These are phyloP conservation scores for Yamadazyma spencermartinsiae DNA, from an alignment of 1,139 yeast genomes.

Conservation along the genomic window DNA sequence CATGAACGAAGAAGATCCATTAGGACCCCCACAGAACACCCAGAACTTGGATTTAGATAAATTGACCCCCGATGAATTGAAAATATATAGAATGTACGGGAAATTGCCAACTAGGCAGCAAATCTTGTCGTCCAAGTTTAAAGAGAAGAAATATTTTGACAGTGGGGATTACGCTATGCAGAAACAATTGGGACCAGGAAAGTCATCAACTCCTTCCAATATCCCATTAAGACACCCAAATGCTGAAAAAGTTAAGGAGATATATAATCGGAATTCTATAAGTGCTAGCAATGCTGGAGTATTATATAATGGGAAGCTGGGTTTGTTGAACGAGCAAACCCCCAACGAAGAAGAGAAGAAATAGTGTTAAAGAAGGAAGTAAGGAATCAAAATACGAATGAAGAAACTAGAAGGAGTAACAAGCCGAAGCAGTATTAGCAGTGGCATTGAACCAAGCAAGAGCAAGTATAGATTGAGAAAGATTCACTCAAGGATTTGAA, in stretches of 20 bases:
- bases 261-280: slow-evolving; percentile 46
- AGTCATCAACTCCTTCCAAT: slow-evolving; percentile 21
- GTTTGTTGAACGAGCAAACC: slow-evolving; percentile 45
- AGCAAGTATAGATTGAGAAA: too few relatives aligned
- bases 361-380: background rate
- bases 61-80: slow-evolving; percentile 66
- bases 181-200: slow-evolving; percentile 43
- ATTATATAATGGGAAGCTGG: slow-evolving; percentile 48
- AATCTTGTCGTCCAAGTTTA: slow-evolving; percentile 71
- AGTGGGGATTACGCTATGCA: slow-evolving; percentile 97
- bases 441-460: too few relatives aligned
- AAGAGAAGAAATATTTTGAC: slow-evolving; percentile 92
- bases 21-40: slow-evolving; percentile 46
- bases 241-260: slow-evolving; percentile 51
- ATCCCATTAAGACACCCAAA: slow-evolving; percentile 48
- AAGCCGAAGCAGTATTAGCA: too few relatives aligned
- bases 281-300: slow-evolving; percentile 47
- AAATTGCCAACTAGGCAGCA: slow-evolving; percentile 86
- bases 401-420: too few relatives aligned
- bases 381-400: background rate
- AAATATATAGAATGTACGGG: slow-evolving; percentile 79
- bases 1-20: slow-evolving; percentile 45
- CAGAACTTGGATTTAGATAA: slow-evolving; percentile 56
- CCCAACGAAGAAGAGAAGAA: slow-evolving; percentile 23
- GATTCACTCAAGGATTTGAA: too few relatives aligned